phyloP scores from a whole-genome alignment of 805 yeast genomes.

The Saturnispora sanitii region DNA sequence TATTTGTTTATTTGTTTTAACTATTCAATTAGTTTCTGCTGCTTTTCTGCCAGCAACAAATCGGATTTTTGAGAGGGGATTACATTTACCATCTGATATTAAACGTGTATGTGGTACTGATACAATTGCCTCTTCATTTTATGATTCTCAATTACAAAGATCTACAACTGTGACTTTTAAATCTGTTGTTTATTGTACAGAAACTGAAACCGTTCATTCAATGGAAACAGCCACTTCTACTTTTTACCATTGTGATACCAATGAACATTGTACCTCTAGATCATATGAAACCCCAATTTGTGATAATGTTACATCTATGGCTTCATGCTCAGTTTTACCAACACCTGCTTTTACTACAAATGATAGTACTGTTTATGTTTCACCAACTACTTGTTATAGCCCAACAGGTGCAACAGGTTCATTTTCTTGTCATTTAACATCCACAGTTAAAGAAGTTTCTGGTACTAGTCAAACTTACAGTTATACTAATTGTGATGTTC shows the following conservation, averaged over 20 bases:
- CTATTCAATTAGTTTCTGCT: too few species aligned
- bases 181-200: too few species aligned
- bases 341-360: conserved; percentile 6
- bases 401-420: conserved; percentile 13
- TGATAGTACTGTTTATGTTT: conserved; percentile 6
- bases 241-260: conserved; percentile 11
- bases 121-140: not conserved
- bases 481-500: conserved; percentile 13
- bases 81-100: too few species aligned
- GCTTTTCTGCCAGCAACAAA: too few species aligned
- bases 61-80: too few species aligned
- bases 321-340: conserved; percentile 10
- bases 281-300: conserved; percentile 12
- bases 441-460: conserved; percentile 8
- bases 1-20: too few species aligned
- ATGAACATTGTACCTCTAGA: conserved; percentile 12
- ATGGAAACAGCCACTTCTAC: conserved; percentile 9
- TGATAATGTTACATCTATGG: conserved; percentile 5
- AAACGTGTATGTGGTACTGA: too few species aligned
- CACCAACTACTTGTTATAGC: conserved; percentile 12
- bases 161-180: too few species aligned
- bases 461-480: not conserved
- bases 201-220: not conserved
- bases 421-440: conserved; percentile 11
- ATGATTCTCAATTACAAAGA: not conserved